Conservation (phyloP, 352 stramenopile species). For the Poterioochromonas sp. region DNA sequence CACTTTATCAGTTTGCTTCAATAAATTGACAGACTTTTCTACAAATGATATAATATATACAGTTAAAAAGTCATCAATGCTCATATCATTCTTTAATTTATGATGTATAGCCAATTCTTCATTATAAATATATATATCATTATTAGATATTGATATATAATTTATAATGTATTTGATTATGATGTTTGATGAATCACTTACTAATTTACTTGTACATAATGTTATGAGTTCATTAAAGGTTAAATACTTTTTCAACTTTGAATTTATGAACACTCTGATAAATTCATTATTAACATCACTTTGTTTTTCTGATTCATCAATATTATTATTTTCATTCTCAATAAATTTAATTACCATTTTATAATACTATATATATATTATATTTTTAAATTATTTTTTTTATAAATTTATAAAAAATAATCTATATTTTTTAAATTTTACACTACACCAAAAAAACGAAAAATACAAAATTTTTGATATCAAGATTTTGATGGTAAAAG, state of each 20-base stretch:
- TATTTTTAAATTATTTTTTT: neutral
- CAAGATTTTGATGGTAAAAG: too few relatives aligned
- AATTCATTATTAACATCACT: neutral
- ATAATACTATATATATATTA: constrained; percentile 1
- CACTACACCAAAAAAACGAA: too few relatives aligned
- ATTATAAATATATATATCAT: neutral
- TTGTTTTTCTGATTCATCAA: neutral
- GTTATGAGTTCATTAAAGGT: neutral
- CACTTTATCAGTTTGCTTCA: neutral
- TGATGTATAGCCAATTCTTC: neutral
- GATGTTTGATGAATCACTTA: neutral
- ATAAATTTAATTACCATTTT: neutral
- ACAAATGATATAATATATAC: neutral
- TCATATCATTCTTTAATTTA: neutral
- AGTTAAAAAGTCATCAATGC: neutral
- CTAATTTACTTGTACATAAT: neutral
- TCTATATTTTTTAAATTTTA: too few relatives aligned
- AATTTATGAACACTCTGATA: neutral
- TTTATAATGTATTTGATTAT: neutral
- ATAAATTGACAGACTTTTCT: neutral
- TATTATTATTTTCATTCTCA: neutral
- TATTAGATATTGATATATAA: neutral
- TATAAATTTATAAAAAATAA: neutral
- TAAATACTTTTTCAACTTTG: constrained; percentile 1
- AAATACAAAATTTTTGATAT: too few relatives aligned